Base-by-base conservation (phyloP, 345 rosid species). In the Bruguiera gymnorhiza region DNA sequence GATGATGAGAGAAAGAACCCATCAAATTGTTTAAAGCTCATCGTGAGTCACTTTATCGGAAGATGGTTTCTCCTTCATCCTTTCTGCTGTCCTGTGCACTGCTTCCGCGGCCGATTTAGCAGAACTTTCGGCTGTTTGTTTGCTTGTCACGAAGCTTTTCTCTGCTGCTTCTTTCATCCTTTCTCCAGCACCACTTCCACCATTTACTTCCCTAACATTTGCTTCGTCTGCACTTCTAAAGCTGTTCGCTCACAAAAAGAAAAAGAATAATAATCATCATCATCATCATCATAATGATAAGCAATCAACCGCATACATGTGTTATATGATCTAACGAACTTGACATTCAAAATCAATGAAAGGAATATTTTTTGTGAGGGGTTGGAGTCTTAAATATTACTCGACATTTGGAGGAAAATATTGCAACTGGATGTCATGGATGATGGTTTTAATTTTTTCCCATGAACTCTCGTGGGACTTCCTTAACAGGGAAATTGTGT, bases 351-450 rank as follows among this genome's bases (percentile, higher is more conserved):
- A 8, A 11, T 29, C 6, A 60, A 30, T 16, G 18, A 0, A 60
- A 1, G n/a, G 8, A 3, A 9, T 32, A 11, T n/a, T 5, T 5
- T 19, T 43, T 43, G 50, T 13, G 18, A 43, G 50, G 50, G 50
- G 15, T 43, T 43, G 50, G 19, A 43, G 50, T 43, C 21, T 1
- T 6, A 26, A 48, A 30, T 34, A 76, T 71, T 83, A 90, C 92
- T 88, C 87, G 61, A 87, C 62, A 82, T 80, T 83, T 18, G 94
- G 94, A 72, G 90, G 86, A 31, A 77, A 82, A 68, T 83, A 79
- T 70, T 76, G 76, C 66, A 82, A 50, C 64, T 86, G 89, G 55
- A 86, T 21, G 43, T 75, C 69, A 70, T 75, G 78, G 67, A 90
- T 21, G 43, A 79, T 62, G 53, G 83, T 68, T 77, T 75, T 87